phyloP scores from a whole-genome alignment of 352 stramenopile genomes.

The Plasmopara muralis region DNA sequence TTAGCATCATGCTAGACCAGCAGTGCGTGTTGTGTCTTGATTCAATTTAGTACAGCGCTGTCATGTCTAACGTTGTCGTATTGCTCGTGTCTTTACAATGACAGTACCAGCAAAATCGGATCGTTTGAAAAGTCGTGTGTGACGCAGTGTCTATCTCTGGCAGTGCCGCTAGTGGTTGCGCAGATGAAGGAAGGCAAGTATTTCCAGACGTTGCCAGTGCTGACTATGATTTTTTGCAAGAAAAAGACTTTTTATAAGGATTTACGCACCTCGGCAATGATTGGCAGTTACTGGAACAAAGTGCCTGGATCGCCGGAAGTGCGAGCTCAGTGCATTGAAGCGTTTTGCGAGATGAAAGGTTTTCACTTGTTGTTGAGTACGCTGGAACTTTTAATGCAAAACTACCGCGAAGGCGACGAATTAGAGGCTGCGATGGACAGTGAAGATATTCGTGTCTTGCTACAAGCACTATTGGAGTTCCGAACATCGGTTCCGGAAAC shows the following conservation, averaged over 20 bases:
- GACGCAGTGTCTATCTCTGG: conserved; percentile 63
- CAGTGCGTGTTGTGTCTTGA: conserved; percentile 48
- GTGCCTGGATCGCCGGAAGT: conserved; percentile 73
- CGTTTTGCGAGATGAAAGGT: conserved; percentile 77
- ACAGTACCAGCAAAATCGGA: conserved; percentile 82
- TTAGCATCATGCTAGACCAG: conserved; percentile 88
- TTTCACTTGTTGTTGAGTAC: conserved; percentile 70
- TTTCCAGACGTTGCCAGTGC: conserved; percentile 51
- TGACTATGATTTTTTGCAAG: conserved; percentile 86
- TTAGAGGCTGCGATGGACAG: conserved; percentile 59
- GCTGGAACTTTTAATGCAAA: conserved; percentile 65
- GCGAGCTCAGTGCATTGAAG: conserved; percentile 71
- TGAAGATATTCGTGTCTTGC: conserved; percentile 71
- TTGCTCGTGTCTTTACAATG: conserved; percentile 2
- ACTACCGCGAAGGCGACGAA: conserved; percentile 31
- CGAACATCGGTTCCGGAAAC: conserved; percentile 54
- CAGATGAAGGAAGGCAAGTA: conserved; percentile 70
- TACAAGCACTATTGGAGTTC: conserved; percentile 78
- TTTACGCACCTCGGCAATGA: conserved; percentile 78
- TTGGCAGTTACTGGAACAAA: conserved; percentile 88
- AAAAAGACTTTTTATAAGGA: conserved; percentile 89
- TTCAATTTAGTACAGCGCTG: not conserved
- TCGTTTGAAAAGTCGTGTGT: conserved; percentile 83
- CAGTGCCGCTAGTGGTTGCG: conserved; percentile 58
- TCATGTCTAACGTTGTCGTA: not conserved